Evolutionary conservation across 129 eudicot species (phyloP).

Genomic region (Flaveria linearis): DNA sequence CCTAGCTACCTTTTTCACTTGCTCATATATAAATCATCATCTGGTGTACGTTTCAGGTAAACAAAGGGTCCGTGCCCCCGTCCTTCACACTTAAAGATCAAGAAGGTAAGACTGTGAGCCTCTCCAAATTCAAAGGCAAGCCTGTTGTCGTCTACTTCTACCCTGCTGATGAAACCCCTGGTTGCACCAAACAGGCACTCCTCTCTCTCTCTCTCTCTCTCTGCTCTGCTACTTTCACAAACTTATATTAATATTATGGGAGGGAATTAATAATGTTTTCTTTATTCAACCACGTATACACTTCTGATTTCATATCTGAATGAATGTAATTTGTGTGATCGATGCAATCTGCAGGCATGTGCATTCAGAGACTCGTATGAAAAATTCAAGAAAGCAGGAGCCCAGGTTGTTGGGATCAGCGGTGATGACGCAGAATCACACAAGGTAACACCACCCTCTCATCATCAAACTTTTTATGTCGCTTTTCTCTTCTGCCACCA

Average conservation of each 20-base stretch:
- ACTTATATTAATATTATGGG: no score
- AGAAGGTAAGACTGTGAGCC: constrained; percentile 80
- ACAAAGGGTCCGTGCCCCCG: constrained; percentile 76
- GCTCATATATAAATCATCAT: neutral
- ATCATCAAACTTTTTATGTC: neutral
- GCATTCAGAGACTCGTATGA: constrained; percentile 98
- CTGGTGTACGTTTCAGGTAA: constrained; percentile 43
- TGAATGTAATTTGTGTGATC: no score
- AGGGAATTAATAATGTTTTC: no score
- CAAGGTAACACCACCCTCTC: constrained; percentile 50
- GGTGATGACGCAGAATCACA: constrained; percentile 87
- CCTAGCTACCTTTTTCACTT: neutral
- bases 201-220: no score
- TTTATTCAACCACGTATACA: no score
- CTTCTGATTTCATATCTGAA: no score
- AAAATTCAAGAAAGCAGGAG: constrained; percentile 99
- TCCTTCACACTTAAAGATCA: constrained; percentile 87
- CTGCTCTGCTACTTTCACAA: no score
- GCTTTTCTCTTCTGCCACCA: no score
- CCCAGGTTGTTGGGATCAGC: constrained; percentile 92
- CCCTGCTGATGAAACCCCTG: constrained; percentile 99
- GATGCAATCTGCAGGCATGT: constrained; percentile 50
- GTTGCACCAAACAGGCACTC: constrained; percentile 90
- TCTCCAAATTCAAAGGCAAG: constrained; percentile 91
- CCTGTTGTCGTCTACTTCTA: constrained; percentile 92